Percentiles rank a stretch among this genome's conserved stretches.
Conservation (phyloP, 2,329 filamentous ascomycete genomes). For the Aspergillus tubingensis region DNA sequence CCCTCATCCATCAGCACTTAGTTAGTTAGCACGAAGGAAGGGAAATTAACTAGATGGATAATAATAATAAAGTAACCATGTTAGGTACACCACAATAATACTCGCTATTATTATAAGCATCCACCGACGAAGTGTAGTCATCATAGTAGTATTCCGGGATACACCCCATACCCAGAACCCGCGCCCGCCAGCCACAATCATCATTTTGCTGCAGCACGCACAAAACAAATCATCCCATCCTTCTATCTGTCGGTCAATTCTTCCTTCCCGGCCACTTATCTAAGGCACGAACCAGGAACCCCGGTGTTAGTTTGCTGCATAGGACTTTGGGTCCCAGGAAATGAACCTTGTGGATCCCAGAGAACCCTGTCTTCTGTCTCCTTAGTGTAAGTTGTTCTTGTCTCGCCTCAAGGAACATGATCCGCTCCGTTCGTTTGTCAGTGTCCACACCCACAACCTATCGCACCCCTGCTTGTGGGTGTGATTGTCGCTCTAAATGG, state of each 20-base stretch:
- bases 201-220: not conserved
- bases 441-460: too few relatives aligned
- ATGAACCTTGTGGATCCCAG: conserved; percentile 6
- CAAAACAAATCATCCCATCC: not conserved
- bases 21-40: not conserved
- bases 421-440: not conserved
- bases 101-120: not conserved
- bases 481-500: too few relatives aligned
- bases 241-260: not conserved
- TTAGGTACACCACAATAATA: not conserved
- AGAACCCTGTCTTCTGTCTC: not conserved
- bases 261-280: too few relatives aligned
- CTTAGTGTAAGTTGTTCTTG: not conserved
- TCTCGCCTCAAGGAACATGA: not conserved
- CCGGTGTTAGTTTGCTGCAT: conserved; percentile 13
- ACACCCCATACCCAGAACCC: not conserved
- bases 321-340: conserved; percentile 17
- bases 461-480: too few relatives aligned
- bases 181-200: not conserved
- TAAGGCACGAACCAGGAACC: not conserved
- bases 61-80: not conserved
- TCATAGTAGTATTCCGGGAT: too few relatives aligned
- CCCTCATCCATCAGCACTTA: not conserved
- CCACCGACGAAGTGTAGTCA: too few relatives aligned
- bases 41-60: too few relatives aligned